These are phyloP conservation scores for Zizania palustris DNA, from an alignment of 202 grass and related monocot species.

Conservation along the genomic window DNA sequence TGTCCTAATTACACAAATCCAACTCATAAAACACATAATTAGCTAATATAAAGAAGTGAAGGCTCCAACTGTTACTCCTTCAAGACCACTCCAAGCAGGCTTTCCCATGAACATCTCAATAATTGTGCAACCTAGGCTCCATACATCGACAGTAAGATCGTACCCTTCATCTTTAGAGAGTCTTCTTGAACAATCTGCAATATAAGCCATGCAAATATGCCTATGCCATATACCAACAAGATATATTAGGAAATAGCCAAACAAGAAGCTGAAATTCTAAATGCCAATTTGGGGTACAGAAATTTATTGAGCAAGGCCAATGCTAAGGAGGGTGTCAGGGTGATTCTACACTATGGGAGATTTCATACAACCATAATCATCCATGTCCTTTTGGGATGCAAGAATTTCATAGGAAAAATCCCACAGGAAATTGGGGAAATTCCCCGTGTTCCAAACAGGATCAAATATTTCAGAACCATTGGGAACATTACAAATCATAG, in stretches of 20 bases:
- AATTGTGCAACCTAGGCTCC: constrained; percentile 95
- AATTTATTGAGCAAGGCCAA: not conserved
- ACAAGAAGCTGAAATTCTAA: constrained; percentile 5
- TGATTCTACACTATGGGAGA: not conserved
- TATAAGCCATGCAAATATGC: constrained; percentile 47
- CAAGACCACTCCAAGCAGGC: constrained; percentile 92
- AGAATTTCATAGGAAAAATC: not conserved
- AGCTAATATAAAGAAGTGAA: not conserved
- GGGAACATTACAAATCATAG: constrained; percentile 9
- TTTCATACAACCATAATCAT: constrained; percentile 2
- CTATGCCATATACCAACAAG: constrained; percentile 15
- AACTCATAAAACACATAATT: constrained; percentile 33
- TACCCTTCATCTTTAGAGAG: constrained; percentile 79
- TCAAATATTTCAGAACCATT: not conserved
- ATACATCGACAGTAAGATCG: constrained; percentile 89
- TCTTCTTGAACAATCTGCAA: constrained; percentile 80
- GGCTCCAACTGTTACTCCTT: constrained; percentile 65
- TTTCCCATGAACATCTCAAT: constrained; percentile 96
- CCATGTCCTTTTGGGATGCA: not conserved
- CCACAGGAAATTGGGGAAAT: not conserved
- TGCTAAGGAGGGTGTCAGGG: not conserved
- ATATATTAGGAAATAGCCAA: constrained; percentile 31
- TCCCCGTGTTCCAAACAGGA: not conserved
- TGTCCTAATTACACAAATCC: constrained; percentile 24
- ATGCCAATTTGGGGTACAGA: not conserved